Base-by-base conservation (phyloP, 1,284 basidiomycete species). In the Neolentinus lepideus region DNA sequence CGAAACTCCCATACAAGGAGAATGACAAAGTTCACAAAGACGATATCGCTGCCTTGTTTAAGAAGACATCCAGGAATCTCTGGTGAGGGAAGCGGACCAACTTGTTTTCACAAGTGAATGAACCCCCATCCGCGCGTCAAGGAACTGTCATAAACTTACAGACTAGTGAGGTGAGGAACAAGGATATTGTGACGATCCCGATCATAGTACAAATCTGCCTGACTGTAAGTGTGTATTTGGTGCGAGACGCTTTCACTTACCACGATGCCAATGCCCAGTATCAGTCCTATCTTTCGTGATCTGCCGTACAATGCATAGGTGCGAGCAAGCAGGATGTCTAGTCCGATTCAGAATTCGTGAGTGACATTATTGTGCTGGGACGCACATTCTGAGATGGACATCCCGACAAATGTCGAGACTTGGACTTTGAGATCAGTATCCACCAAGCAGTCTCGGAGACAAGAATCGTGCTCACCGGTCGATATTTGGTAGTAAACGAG, bases 41-140 rank as follows among this genome's bases (percentile, higher is more conserved):
- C 21, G 31, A 52, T 10, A 16, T 25, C 11, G 11, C 14, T 31
- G 24, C 51, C 51, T 4, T 29, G 25, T 3, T 16, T 4, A 8
- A 35, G 31, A 21, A 29, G 9, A 21, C 51, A 52, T 52, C 51
- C 51, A n/a, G 51, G 51, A 26, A 52, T 52, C 25, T 31, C 22
- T 4, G 38, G 24, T 8, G 45, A 47, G 9, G 45, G n/a, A 8
- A 19, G 45, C 45, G 45, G 45, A 19, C 45, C n/a, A 19, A 47
- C 24, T n/a, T n/a, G n/a, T n/a, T 19, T 10, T 19, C 24, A 25
- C 9, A 19, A 25, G n/a, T n/a, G n/a, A n/a, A n/a, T n/a, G n/a
- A n/a, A n/a, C n/a, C n/a, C n/a, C n/a, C n/a, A n/a, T n/a, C n/a
- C n/a, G n/a, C n/a, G n/a, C n/a, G n/a, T n/a, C n/a, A n/a, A n/a